Percentiles rank a stretch among this genome's conserved stretches.
phyloP scores from a whole-genome alignment of 768 basidiomycete species.

The Hericium erinaceus region DNA sequence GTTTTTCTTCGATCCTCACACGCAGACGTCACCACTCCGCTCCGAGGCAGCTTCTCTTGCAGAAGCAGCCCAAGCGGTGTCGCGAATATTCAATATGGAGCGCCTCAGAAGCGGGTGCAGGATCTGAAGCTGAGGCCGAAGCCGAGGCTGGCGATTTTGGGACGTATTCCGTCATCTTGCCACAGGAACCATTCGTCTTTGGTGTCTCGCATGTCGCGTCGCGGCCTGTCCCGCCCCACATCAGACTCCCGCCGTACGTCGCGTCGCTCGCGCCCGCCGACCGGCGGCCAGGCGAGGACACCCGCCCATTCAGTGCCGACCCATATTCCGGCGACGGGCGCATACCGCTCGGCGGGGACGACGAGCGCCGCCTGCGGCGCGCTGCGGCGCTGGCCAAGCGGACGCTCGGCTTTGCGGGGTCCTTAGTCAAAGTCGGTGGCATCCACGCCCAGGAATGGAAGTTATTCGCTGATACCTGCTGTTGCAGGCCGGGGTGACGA shows the following conservation, averaged over 20 bases:
- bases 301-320: background rate
- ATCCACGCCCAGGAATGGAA: background rate
- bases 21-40: background rate
- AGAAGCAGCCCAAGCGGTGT: background rate
- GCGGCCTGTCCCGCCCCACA: slow-evolving; percentile 45
- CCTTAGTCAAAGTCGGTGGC: slow-evolving; percentile 9
- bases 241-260: slow-evolving; percentile 48
- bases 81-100: background rate
- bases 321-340: slow-evolving; percentile 4
- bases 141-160: slow-evolving; percentile 29
- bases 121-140: background rate
- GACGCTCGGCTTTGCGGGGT: slow-evolving; percentile 8
- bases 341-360: slow-evolving; percentile 5
- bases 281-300: background rate
- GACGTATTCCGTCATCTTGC: slow-evolving; percentile 50
- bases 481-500: slow-evolving; percentile 59
- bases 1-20: background rate
- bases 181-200: slow-evolving; percentile 54
- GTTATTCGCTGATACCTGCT: background rate
- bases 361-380: slow-evolving; percentile 6
- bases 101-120: no score
- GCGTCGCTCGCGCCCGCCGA: background rate
- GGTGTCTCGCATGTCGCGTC: slow-evolving; percentile 55
- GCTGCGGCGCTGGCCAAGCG: slow-evolving; percentile 7
- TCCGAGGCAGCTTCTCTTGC: background rate